Base-by-base conservation (phyloP, 129 eudicot genomes). In the Lactuca saligna region DNA sequence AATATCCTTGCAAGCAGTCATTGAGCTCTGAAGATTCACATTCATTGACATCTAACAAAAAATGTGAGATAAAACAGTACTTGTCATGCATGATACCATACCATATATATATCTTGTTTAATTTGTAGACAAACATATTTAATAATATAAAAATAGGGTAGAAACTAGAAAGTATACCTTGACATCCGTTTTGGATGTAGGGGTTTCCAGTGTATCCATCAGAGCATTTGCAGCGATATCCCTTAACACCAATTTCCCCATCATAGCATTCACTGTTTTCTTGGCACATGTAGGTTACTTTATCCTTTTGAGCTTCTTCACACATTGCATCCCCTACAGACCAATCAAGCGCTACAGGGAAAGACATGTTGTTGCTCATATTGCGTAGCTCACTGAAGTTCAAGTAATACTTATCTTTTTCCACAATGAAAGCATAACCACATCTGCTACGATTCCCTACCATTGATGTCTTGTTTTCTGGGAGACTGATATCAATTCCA, bases 391-490 rank as follows among this genome's bases (percentile, higher is more conserved):
- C 67, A 44, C 35, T 3, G 3, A 2, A 7, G 44, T 20, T 6
- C 11, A 69, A 55, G 53, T 32, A 13, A 70, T 53, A 77, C 5
- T 44, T 15, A 9, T 10, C 15, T 3, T 51, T 46, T 7, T 71
- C 76, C 58, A 63, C 70, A 17, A 77, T 53, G 70, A 69, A 77
- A 77, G 61, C 81, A 17, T 70, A 56, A 29, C 76, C 59, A 64
- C 78, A 64, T 14, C 6, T 63, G 4, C 16, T 3, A 11, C 5
- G 8, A 61, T 17, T 9, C 39, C 15, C 2, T 17, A 32, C 12
- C 35, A 5, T 13, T 35, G 29, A 25, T 25, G 44, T 17, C 51
- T 20, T 17, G 63, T 72, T 37, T 62, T 35, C 13, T 3, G 17
- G 10, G 11, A 57, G 51, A 7, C 0, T 6, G 31, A 46, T 37